Conservation (phyloP, 768 basidiomycete species). For the Tubosaeta sp. region DNA sequence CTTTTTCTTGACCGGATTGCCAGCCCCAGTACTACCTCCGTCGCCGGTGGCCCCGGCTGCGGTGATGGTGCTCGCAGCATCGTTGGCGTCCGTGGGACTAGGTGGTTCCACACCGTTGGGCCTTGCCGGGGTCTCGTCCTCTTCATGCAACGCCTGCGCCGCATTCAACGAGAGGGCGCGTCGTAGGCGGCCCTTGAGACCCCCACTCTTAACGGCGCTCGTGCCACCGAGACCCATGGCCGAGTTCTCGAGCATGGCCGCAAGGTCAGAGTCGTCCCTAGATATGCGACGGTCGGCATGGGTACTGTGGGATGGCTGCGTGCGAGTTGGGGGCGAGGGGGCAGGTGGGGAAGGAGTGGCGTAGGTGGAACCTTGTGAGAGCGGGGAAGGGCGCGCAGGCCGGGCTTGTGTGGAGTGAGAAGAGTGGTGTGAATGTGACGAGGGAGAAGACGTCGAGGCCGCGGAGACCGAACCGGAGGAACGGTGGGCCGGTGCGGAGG, state of each 20-base stretch:
- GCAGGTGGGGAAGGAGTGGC: conserved; percentile 10
- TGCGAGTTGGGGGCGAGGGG: conserved; percentile 15
- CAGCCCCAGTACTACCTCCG: conserved; percentile 17
- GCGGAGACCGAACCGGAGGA: conserved; percentile 26
- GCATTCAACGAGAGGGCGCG: conserved; percentile 70
- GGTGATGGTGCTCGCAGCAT: conserved; percentile 34
- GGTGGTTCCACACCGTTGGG: conserved; percentile 32
- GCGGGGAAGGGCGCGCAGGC: conserved; percentile 29
- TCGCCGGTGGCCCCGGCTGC: conserved; percentile 23
- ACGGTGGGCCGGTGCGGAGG: conserved; percentile 20
- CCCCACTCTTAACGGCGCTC: conserved; percentile 49
- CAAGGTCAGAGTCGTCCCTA: conserved; percentile 68
- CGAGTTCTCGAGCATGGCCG: conserved; percentile 43
- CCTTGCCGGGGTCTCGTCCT: conserved; percentile 25
- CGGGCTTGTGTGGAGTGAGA: conserved; percentile 28
- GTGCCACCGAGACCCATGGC: conserved; percentile 35
- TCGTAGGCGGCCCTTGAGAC: conserved; percentile 73
- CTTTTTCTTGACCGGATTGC: conserved; percentile 55
- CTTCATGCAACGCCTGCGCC: conserved; percentile 49
- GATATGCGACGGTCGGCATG: conserved; percentile 74
- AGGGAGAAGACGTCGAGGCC: conserved; percentile 26
- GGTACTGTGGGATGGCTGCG: conserved; percentile 37
- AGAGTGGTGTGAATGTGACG: conserved; percentile 26
- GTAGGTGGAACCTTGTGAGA: conserved; percentile 31
- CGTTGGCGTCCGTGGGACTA: conserved; percentile 23